Evolutionary conservation across 2,329 filamentous ascomycete species (phyloP), one percentile per base, ranked within the genome.

Genomic region (Fusarium staphyleae): DNA sequence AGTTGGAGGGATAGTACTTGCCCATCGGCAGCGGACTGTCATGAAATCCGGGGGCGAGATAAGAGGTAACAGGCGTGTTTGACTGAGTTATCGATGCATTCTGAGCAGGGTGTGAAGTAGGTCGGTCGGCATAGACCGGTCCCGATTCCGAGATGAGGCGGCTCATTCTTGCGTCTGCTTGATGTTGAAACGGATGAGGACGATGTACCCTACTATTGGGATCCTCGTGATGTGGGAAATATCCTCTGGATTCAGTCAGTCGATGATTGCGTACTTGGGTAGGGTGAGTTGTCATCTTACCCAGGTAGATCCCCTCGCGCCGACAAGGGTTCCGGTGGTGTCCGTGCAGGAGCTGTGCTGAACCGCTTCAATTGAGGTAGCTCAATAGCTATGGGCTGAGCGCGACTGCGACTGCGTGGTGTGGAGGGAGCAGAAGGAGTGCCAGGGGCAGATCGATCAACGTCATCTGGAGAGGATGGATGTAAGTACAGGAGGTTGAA

Each of bases 1-100:
- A 87, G 69, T 86, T 86, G 19, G 82, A 80, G 1, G 84, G 84
- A 52, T 87, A 85, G 63, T 87, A 87, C 70, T 86, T 87, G 18
- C 84, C 84, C 71, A 85, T 75, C 0, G 83, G 81, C 26, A 84
- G 70, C 4, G 76, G 70, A 29, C 70, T 75, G 30, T 78, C 77
- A 42, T 79, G 76, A 30, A 78, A 72, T 2, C 80, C 81, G 19
- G 76, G 77, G 6, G 81, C 79, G 26, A 80, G 73, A 54, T 82
- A 83, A 2, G 81, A 81, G 8, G 80, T 71, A 29, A 82, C 75
- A 6, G 80, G 78, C 6, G 77, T 78, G 60, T 73, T 75, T 24
- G 73, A 55, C 9, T 65, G 64, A 35, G 57, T 43, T 47, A 60
- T 61, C 15, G 55, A 53, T 35, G 53, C 33, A 24, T 26, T 53